These are phyloP conservation scores for Phytophthora syringae DNA, from an alignment of 352 stramenopile species.

Conservation along the genomic window DNA sequence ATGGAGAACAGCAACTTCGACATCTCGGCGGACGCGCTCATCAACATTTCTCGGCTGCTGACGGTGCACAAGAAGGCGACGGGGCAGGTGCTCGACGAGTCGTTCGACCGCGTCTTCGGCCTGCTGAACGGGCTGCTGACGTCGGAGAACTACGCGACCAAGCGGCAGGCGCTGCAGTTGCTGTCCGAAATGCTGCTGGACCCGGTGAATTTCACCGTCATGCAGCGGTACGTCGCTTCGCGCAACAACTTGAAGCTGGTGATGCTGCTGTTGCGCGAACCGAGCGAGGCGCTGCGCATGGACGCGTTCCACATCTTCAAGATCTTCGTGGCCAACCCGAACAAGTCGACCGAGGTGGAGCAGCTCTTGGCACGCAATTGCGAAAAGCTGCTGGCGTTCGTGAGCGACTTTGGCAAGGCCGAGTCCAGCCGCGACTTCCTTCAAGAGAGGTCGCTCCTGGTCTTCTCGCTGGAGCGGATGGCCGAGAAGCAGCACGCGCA, in stretches of 20 bases:
- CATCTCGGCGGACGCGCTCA: conserved; percentile 83
- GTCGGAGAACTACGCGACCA: conserved; percentile 77
- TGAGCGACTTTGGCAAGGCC: conserved; percentile 78
- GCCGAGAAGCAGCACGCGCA: conserved; percentile 40
- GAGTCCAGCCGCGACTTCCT: conserved; percentile 79
- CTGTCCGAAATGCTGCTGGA: conserved; percentile 79
- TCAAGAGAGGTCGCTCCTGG: conserved; percentile 73
- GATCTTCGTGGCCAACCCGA: conserved; percentile 89
- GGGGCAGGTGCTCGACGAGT: conserved; percentile 51
- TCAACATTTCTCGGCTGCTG: conserved; percentile 78
- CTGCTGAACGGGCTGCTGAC: conserved; percentile 67
- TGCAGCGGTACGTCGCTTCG: conserved; percentile 80
- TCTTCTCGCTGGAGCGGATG: conserved; percentile 78
- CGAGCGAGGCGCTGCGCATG: conserved; percentile 78
- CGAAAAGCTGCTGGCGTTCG: conserved; percentile 80
- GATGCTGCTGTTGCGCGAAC: conserved; percentile 79
- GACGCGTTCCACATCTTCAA: conserved; percentile 91
- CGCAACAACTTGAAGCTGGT: conserved; percentile 75
- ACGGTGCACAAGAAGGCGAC: conserved; percentile 70
- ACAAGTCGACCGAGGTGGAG: conserved; percentile 79
- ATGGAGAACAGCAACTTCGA: conserved; percentile 85
- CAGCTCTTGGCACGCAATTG: conserved; percentile 74
- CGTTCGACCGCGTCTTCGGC: conserved; percentile 76
- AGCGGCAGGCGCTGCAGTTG: conserved; percentile 74
- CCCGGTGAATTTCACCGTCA: conserved; percentile 76